Percentiles rank a stretch among this genome's conserved stretches.
These are phyloP conservation scores for Pyronema omphalodes DNA, from an alignment of 495 filamentous ascomycete species.

Conservation along the genomic window DNA sequence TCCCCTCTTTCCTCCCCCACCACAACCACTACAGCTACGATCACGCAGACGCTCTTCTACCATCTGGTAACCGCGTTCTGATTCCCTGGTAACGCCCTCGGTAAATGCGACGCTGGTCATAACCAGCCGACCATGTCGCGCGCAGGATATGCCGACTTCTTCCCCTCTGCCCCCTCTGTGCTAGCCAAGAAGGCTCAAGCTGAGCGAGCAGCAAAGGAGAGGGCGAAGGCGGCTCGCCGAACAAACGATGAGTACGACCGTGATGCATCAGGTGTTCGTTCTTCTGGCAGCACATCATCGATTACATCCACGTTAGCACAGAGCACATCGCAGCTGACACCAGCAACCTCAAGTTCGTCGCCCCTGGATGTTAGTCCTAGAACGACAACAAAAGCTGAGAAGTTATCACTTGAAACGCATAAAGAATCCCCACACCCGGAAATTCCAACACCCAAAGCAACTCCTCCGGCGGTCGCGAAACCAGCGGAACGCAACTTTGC, in stretches of 20 bases:
- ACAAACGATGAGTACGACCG: conserved; percentile 18
- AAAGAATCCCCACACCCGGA: conserved; percentile 17
- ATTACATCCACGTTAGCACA: background rate
- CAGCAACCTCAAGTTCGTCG: conserved; percentile 10
- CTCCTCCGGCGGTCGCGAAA: conserved; percentile 17
- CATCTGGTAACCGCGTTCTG: background rate
- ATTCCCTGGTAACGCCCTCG: conserved; percentile 3
- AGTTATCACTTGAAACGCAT: background rate
- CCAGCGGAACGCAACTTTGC: conserved; percentile 16
- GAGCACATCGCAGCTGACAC: conserved; percentile 8
- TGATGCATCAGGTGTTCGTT: conserved; percentile 30
- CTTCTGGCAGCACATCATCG: conserved; percentile 8
- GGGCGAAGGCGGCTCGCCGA: conserved; percentile 22
- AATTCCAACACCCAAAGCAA: conserved; percentile 22
- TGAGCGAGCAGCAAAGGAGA: conserved; percentile 15
- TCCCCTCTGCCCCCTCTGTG: conserved; percentile 63
- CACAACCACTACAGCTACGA: background rate
- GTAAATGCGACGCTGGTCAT: conserved; percentile 24
- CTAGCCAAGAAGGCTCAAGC: conserved; percentile 29
- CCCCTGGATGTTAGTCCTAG: conserved; percentile 16
- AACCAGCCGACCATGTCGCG: conserved; percentile 47
- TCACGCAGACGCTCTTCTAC: background rate
- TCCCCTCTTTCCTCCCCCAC: background rate
- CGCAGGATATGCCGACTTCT: conserved; percentile 79
- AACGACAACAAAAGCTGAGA: conserved; percentile 2